Evolutionary conservation across 2,329 filamentous ascomycete species (phyloP), one percentile per base, ranked within the genome.

Genomic region (Pezicula radicicola): DNA sequence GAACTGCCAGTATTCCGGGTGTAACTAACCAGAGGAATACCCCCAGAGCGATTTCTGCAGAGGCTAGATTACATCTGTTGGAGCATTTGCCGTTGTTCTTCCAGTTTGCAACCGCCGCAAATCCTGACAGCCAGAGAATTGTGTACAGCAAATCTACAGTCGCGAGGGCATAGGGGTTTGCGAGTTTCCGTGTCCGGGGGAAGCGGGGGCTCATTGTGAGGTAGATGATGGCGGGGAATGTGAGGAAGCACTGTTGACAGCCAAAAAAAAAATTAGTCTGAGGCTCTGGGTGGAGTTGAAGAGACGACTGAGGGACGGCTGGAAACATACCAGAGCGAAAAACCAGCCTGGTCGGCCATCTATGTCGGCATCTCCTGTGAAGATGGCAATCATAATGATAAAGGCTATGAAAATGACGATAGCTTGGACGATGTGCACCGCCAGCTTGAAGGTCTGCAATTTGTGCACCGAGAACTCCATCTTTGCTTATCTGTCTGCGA

Each of bases 121-220:
- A 88, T 16, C 79, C 84, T 3, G 84, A 84, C 41, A 88, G 72
- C 84, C 84, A 88, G 55, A 87, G 69, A 58, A 88, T 66, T 62
- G 73, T 71, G 63, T 77, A 85, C 52, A 83, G 37, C n/a, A 67
- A 68, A 63, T 88, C 84, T 30, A 86, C 72, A 8, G 68, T 70
- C 21, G 82, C 70, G 75, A 88, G 83, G 54, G 75, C 83, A 58
- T 83, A 78, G 3, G 84, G 81, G 53, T 86, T 73, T 47, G 84
- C 84, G 49, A 84, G 74, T 56, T 75, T 80, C 50, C 80, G 76
- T 4, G 84, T 84, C 56, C 84, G 77, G 45, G 77, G 75, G 66
- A 81, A 87, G 49, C 84, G 76, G 40, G 84, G 84, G 3, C 83
- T 79, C 76, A 85, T 81, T 60, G 80, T 75, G 46, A 87, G 74